Conservation (phyloP, 495 filamentous ascomycete species). For the Aspergillus sclerotiicarbonarius region DNA sequence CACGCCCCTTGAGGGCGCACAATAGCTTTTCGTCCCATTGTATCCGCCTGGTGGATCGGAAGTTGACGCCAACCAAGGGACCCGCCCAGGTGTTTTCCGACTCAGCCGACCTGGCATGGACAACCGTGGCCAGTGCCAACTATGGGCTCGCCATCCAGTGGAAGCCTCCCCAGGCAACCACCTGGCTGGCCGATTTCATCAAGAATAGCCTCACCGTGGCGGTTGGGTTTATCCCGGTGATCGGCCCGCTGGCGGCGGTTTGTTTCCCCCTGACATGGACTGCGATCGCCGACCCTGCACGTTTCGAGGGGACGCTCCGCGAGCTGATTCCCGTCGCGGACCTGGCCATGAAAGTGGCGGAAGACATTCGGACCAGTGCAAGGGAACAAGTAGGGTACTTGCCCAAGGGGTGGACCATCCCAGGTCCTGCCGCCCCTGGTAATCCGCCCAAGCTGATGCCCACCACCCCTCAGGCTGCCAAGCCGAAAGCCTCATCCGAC, state of each 20-base stretch:
- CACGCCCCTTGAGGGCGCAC: background rate
- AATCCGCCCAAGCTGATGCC: background rate
- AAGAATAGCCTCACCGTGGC: conserved; percentile 1
- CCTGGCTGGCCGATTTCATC: conserved; percentile 1
- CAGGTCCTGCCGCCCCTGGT: background rate
- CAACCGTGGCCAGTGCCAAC: background rate
- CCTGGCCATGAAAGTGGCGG: background rate
- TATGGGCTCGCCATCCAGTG: conserved; percentile 2
- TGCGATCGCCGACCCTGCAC: background rate
- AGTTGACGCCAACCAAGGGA: background rate
- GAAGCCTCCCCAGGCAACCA: background rate
- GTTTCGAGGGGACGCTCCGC: background rate
- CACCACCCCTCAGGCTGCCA: background rate
- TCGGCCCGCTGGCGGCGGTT: conserved; percentile 6
- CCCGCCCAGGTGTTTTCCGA: background rate
- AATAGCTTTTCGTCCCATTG: background rate
- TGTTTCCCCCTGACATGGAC: conserved; percentile 5
- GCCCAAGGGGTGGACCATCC: background rate
- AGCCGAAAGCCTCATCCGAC: background rate
- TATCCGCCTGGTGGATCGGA: background rate
- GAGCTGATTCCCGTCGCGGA: background rate
- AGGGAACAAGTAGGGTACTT: background rate
- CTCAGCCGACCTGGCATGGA: background rate
- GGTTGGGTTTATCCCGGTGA: conserved; percentile 1
- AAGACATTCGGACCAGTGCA: conserved; percentile 1